phyloP scores from a whole-genome alignment of 768 basidiomycete genomes.

The Favolaschia claudopus region DNA sequence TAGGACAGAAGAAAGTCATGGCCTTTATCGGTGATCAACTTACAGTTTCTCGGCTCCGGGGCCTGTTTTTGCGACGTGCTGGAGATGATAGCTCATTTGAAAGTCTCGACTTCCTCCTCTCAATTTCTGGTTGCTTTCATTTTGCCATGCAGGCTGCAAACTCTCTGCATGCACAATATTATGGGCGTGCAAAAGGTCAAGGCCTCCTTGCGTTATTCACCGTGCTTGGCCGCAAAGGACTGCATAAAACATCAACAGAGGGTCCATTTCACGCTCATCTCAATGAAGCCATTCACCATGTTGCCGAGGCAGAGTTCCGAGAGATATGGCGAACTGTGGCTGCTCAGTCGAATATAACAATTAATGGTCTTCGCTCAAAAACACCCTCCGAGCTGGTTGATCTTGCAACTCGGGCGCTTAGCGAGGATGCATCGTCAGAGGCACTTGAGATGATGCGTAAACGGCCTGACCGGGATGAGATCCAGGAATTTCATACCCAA shows the following conservation, averaged over 20 bases:
- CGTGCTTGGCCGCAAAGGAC: slow-evolving; percentile 21
- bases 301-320: slow-evolving; percentile 34
- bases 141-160: slow-evolving; percentile 33
- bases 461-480: slow-evolving; percentile 17
- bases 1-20: slow-evolving; percentile 27
- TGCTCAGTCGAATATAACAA: too few species aligned
- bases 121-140: slow-evolving; percentile 41
- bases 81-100: slow-evolving; percentile 39
- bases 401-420: slow-evolving; percentile 20
- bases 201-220: slow-evolving; percentile 16
- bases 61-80: slow-evolving; percentile 31
- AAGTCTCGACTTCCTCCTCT: slow-evolving; percentile 33
- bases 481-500: slow-evolving; percentile 10
- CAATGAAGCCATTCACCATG: slow-evolving; percentile 31
- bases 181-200: slow-evolving; percentile 17
- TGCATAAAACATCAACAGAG: slow-evolving; percentile 15
- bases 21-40: slow-evolving; percentile 43
- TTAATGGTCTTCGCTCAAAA: slow-evolving; percentile 21
- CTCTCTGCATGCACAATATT: slow-evolving; percentile 42
- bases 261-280: too few species aligned
- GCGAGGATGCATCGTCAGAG: slow-evolving; percentile 27
- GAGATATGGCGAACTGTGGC: slow-evolving; percentile 27
- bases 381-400: slow-evolving; percentile 29
- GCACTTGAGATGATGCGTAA: slow-evolving; percentile 21
- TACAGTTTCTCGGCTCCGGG: slow-evolving; percentile 33